Evolutionary conservation across 2,329 filamentous ascomycete genomes (phyloP), one percentile per base, ranked within the genome.

Genomic region (Boeremia lycopersici): DNA sequence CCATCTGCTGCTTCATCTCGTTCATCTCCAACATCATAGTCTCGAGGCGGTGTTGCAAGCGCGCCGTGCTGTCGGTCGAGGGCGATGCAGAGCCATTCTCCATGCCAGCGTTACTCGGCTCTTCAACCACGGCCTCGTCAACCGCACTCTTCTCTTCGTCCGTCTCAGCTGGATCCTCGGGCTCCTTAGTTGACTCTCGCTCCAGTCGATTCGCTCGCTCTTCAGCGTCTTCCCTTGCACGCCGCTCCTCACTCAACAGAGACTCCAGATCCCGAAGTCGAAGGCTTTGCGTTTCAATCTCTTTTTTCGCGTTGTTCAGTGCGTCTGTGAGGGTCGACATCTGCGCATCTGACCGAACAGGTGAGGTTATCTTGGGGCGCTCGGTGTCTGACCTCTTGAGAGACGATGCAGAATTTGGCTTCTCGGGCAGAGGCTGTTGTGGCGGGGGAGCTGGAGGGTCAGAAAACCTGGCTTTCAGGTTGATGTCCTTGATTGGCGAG

Each of bases 401-500:
- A 0, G 90, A 85, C 0, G 77, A 65, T 77, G 81, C 61, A 13
- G 83, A 85, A 74, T 96, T 91, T 0, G 93, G 93, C 73, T 97
- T 97, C 71, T 97, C 93, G 1, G 93, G 93, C 6, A 98, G 80
- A 12, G 93, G 93, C 65, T 96, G 93, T 64, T 96, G 92, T 26
- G 93, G 93, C 25, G 93, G 93, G 7, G 93, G 93, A 19, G 93
- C 93, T 4, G 93, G 93, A 45, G 93, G 93, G 53, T 97, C 93
- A 1, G 91, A 95, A 72, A 97, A 98, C 47, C 92, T 85, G 4
- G 90, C 85, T 67, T 95, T 93, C 35, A 87, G 80, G 38, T 61
- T 67, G 35, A 67, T 59, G 68, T 96, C 92, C 62, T 91, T 88
- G 41, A 77, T 71, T 6, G 79, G 78, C 10, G 77, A 75, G 57